Evolutionary conservation across 352 stramenopile genomes (phyloP), one percentile per base, ranked within the genome.

Genomic region (Sclerospora graminicola): DNA sequence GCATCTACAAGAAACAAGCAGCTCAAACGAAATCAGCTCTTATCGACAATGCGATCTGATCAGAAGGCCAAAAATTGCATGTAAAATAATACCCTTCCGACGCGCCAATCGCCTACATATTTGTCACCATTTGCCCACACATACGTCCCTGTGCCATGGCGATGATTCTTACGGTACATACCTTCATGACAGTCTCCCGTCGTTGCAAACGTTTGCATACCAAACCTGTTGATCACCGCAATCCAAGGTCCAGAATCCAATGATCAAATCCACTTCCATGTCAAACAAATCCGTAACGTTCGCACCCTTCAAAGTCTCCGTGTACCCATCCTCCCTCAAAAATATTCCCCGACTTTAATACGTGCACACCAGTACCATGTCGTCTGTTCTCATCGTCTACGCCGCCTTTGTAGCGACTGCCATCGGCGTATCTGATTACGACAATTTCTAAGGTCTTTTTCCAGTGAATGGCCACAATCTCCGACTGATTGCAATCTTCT

Each of bases 111-210:
- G 6, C 83, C 83, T 11, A 91, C 67, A 52, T 91, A 95, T 51
- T 89, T 92, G 62, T 95, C 83, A 1, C 83, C 83, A 49, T 95
- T 95, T 1, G 78, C 58, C 83, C 83, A 95, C 31, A 92, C 57
- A 38, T 90, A 95, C 32, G 80, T 91, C 13, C 81, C 81, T 40
- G 68, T 70, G 15, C 83, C 83, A 46, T 95, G 76, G 19, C 83
- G 76, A 40, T 86, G 71, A 48, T 82, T 86, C 49, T 89, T 89
- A 36, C 82, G 60, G 54, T 91, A 95, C 53, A 90, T 81, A 7
- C 81, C 81, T 71, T 95, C 83, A 28, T 94, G 81, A 13, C 81
- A 82, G 39, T 93, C 83, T 8, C 82, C 73, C 0, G 74, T 89
- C n/a, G 44, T 51, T 14, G 74, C 73, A 69, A 92, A 94, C 4